Base-by-base conservation (phyloP, 2,329 filamentous ascomycete genomes). In the Arthroderma uncinatum region DNA sequence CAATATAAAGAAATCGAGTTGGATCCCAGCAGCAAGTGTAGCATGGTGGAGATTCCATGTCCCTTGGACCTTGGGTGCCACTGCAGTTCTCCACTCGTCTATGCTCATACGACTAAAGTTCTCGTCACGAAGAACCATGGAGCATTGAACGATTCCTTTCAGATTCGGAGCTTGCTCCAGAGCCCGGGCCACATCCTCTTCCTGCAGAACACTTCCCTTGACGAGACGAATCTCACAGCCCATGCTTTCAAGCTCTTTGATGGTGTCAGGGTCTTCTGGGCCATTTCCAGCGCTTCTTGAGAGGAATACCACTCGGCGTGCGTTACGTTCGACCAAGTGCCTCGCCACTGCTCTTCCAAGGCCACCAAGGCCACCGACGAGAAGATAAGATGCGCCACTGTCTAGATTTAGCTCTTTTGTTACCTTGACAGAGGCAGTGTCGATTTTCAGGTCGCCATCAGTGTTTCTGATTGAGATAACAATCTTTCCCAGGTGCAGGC, bases 1-100 rank as follows among this genome's bases (percentile, higher is more conserved):
- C 4, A 62, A 8, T 1, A 62, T 4, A 56, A 66, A 66, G 53
- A 66, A 65, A 28, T 66, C 63, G 4, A 66, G 50, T 3, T 58
- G n/a, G 2, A 5, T 30, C 3, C 23, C 9, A n/a, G 9, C 9
- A 9, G 7, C 28, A 5, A 40, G 30, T 12, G 44, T 16, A n/a
- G 28, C 52, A 16, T 57, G 16, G 48, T 68, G 63, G 4, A 63
- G 57, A 36, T 61, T 67, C 64, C 63, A 65, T 0, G 68, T 64
- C 0, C 61, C 65, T 1, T 58, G 5, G 7, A 66, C 60, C 58
- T 73, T 74, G 1, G 70, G 65, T 37, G 59, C 55, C 1, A 67
- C 56, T 0, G 65, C 66, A 5, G 30, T 28, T 0, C 9, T 25
- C 62, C 58, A 60, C 5, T 56, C 44, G 5, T 25, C 16, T 12